phyloP scores from a whole-genome alignment of 768 basidiomycete genomes.

The Auricularia sp. region DNA sequence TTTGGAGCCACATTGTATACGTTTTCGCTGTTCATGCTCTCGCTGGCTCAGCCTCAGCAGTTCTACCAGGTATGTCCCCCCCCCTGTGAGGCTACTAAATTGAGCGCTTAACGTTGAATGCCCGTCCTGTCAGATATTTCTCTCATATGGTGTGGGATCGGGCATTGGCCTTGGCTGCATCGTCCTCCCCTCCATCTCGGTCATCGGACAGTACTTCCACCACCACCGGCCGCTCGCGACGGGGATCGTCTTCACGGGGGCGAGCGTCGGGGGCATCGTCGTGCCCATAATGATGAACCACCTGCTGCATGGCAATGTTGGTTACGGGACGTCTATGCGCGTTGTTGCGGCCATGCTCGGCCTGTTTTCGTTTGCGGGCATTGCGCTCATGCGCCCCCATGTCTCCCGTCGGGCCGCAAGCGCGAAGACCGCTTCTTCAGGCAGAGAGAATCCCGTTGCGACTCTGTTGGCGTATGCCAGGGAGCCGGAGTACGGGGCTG shows the following conservation, averaged over 20 bases:
- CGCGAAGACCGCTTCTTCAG: constrained; percentile 19
- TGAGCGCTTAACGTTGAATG: too few species aligned
- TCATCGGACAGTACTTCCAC: constrained; percentile 45
- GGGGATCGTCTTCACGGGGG: constrained; percentile 43
- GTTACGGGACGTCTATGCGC: constrained; percentile 37
- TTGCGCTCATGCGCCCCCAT: constrained; percentile 28
- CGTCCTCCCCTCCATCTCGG: constrained; percentile 37
- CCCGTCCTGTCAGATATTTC: constrained; percentile 31
- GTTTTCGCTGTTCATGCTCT: constrained; percentile 36
- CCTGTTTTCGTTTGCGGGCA: constrained; percentile 28
- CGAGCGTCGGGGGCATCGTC: constrained; percentile 51
- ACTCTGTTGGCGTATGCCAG: background rate
- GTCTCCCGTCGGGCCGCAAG: constrained; percentile 22
- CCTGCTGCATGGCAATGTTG: constrained; percentile 24
- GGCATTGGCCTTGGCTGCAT: constrained; percentile 39
- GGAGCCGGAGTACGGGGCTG: background rate
- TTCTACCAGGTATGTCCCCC: constrained; percentile 32
- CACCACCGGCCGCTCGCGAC: constrained; percentile 39
- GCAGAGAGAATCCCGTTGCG: constrained; percentile 12
- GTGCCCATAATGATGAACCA: constrained; percentile 57
- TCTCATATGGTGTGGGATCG: constrained; percentile 39
- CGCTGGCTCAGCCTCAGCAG: constrained; percentile 30
- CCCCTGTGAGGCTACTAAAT: background rate
- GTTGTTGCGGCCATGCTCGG: constrained; percentile 35
- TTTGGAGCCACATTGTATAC: constrained; percentile 35